These are phyloP conservation scores for Margaritispora aquatica DNA, from an alignment of 495 filamentous ascomycete species.

Conservation along the genomic window DNA sequence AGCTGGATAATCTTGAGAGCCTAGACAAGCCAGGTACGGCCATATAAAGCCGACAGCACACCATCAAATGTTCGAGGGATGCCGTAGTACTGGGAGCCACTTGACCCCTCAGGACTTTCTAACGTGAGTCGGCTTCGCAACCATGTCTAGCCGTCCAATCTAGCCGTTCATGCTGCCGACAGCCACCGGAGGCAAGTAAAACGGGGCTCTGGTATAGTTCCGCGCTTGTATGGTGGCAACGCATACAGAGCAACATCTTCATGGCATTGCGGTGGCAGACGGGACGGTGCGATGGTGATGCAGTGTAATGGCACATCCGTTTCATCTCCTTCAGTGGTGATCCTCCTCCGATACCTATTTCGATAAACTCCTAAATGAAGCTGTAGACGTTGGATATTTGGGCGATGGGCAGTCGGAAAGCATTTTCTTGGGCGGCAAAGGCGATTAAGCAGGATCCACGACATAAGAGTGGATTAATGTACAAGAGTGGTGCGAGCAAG, in stretches of 20 bases:
- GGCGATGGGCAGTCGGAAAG: not conserved
- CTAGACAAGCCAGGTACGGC: not conserved
- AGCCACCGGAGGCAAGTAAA: not conserved
- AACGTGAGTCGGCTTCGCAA: not conserved
- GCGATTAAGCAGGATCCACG: not conserved
- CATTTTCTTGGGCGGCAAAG: not conserved
- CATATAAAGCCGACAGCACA: not conserved
- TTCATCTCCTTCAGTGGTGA: not conserved
- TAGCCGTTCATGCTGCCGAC: not conserved
- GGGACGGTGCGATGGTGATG: not conserved
- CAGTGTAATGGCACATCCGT: not conserved
- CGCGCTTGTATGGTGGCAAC: not conserved
- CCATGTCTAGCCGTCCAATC: too few species aligned
- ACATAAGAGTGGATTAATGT: not conserved
- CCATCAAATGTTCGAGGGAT: not conserved
- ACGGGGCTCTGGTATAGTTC: not conserved
- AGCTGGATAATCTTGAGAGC: too few species aligned
- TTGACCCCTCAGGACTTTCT: not conserved
- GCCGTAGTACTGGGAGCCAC: not conserved
- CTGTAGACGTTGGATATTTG: not conserved
- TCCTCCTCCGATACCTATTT: not conserved
- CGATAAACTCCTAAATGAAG: not conserved
- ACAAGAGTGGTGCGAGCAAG: not conserved
- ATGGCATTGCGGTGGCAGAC: not conserved
- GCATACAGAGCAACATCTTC: not conserved